phyloP scores from a whole-genome alignment of 441 rosid species.

The Erodium trifolium region DNA sequence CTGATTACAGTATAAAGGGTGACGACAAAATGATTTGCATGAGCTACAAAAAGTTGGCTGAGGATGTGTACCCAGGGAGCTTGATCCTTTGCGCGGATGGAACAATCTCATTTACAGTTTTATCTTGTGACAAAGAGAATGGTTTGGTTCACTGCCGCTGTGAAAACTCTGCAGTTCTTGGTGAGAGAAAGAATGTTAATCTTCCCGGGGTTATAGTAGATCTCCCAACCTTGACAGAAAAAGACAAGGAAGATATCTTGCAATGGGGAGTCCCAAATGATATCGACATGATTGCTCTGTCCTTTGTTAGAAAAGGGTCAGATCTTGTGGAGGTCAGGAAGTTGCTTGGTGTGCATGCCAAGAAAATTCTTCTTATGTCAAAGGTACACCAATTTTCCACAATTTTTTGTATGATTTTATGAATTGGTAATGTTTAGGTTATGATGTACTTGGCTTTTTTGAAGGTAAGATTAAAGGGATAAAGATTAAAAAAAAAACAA shows the following conservation, averaged over 20 bases:
- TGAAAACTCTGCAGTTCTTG: slow-evolving; percentile 82
- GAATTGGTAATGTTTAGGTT: neutral
- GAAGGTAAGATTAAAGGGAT: too few species aligned
- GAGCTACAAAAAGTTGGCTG: slow-evolving; percentile 84
- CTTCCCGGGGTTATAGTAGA: slow-evolving; percentile 92
- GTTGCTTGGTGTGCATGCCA: slow-evolving; percentile 64
- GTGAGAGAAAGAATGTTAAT: slow-evolving; percentile 91
- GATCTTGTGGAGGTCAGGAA: slow-evolving; percentile 77
- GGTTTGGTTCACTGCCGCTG: slow-evolving; percentile 76
- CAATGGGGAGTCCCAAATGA: slow-evolving; percentile 83
- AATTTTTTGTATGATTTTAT: neutral
- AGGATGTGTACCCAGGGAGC: slow-evolving; percentile 73
- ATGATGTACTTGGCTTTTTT: neutral
- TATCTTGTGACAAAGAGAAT: slow-evolving; percentile 51
- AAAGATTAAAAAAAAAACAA: neutral
- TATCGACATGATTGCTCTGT: slow-evolving; percentile 92
- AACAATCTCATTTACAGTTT: slow-evolving; percentile 70
- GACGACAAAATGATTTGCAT: slow-evolving; percentile 63
- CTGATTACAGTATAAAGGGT: slow-evolving; percentile 40
- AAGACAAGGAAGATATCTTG: slow-evolving; percentile 86
- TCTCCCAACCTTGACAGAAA: slow-evolving; percentile 88
- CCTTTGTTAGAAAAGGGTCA: slow-evolving; percentile 87
- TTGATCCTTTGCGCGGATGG: slow-evolving; percentile 90
- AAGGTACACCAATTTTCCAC: slow-evolving; percentile 41
- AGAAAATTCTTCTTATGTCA: slow-evolving; percentile 82